Conservation (phyloP, 176 grass and related monocot species). For the Phoenix dactylifera region DNA sequence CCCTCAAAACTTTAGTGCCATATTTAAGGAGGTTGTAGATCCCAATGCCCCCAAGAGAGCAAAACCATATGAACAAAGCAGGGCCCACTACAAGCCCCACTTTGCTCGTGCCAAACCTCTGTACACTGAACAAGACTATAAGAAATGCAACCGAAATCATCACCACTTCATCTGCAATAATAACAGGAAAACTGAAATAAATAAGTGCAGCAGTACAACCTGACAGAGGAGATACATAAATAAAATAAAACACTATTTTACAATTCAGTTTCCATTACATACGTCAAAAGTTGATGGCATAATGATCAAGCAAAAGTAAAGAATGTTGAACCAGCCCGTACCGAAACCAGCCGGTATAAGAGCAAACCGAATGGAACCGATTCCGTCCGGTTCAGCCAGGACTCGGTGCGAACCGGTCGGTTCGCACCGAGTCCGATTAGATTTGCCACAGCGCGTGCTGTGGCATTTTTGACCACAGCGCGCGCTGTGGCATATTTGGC, state of each 20-base stretch:
- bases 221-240: conserved; percentile 1
- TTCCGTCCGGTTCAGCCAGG: no score
- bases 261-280: no score
- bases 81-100: conserved; percentile 78
- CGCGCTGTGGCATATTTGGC: no score
- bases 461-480: no score
- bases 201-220: background rate
- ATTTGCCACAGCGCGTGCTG: no score
- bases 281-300: no score
- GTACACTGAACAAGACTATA: conserved; percentile 79
- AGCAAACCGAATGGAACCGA: no score
- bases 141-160: conserved; percentile 85
- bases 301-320: no score
- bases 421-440: no score
- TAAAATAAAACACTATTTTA: conserved; percentile 6
- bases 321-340: no score
- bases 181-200: background rate
- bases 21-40: conserved; percentile 79
- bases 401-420: no score
- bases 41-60: conserved; percentile 74
- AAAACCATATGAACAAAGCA: conserved; percentile 94
- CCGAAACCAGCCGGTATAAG: no score
- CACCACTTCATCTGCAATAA: conserved; percentile 84
- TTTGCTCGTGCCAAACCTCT: conserved; percentile 93
- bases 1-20: conserved; percentile 62